phyloP scores from a whole-genome alignment of 1,284 basidiomycete species.

The Ganoderma sinense region DNA sequence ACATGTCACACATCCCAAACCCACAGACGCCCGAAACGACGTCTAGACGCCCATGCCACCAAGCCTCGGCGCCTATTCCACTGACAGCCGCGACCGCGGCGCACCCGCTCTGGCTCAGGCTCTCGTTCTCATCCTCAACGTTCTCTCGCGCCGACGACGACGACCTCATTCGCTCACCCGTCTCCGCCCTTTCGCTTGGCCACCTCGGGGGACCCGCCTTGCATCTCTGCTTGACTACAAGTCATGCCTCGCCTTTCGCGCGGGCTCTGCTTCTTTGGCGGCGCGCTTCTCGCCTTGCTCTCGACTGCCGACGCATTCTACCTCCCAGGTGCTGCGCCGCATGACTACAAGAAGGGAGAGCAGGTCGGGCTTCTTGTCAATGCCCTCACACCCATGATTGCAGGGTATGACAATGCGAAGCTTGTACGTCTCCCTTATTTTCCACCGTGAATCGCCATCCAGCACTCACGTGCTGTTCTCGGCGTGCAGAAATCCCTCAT shows the following conservation, averaged over 20 bases:
- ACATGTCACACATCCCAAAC: neutral
- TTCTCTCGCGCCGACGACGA: neutral
- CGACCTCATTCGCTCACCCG: neutral
- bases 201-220: neutral
- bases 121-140: neutral
- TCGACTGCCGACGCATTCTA: slow-evolving; percentile 61
- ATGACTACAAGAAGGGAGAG: slow-evolving; percentile 76
- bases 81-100: neutral
- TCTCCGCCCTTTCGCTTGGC: neutral
- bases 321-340: slow-evolving; percentile 82
- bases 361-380: slow-evolving; percentile 85
- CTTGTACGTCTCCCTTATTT: slow-evolving; percentile 57
- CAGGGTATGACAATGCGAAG: slow-evolving; percentile 75
- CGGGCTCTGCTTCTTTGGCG: slow-evolving; percentile 28
- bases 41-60: neutral
- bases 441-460: neutral
- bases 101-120: neutral
- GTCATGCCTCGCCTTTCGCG: slow-evolving; percentile 18
- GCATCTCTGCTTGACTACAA: neutral
- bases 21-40: neutral
- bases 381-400: slow-evolving; percentile 86
- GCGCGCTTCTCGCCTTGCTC: slow-evolving; percentile 33
- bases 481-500: slow-evolving; percentile 77
- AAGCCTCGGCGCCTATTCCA: neutral
- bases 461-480: slow-evolving; percentile 4